These are phyloP conservation scores for Termitomyces titanicus DNA, from an alignment of 768 basidiomycete genomes.

Conservation along the genomic window DNA sequence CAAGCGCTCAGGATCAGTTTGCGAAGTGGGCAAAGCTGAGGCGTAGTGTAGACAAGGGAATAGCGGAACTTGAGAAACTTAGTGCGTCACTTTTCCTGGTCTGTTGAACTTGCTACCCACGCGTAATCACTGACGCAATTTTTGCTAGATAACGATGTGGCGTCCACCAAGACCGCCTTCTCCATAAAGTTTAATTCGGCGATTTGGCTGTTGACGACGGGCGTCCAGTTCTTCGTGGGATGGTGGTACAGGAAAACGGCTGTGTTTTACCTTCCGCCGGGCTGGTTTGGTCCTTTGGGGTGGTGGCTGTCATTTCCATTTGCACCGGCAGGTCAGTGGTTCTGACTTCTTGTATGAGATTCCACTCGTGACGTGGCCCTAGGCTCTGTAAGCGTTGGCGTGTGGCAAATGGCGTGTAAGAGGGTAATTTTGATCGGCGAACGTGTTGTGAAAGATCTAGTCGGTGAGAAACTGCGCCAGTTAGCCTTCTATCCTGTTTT, in stretches of 20 bases:
- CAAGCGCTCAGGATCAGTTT: slow-evolving; percentile 96
- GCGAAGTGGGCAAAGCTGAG: slow-evolving; percentile 97
- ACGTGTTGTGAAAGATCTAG: slow-evolving; percentile 62
- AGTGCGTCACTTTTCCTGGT: slow-evolving; percentile 54
- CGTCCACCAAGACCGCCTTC: slow-evolving; percentile 58
- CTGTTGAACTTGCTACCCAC: not conserved
- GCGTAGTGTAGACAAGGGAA: slow-evolving; percentile 86
- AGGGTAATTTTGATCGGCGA: slow-evolving; percentile 80
- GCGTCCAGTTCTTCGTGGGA: slow-evolving; percentile 76
- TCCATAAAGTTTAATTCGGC: slow-evolving; percentile 65
- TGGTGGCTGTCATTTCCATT: slow-evolving; percentile 92
- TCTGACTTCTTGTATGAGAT: not conserved
- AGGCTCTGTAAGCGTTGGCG: slow-evolving; percentile 91
- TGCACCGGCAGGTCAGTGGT: slow-evolving; percentile 74
- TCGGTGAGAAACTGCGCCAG: slow-evolving; percentile 29
- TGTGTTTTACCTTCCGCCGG: slow-evolving; percentile 88
- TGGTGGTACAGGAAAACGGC: slow-evolving; percentile 92
- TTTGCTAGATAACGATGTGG: slow-evolving; percentile 60
- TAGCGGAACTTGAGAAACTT: slow-evolving; percentile 86
- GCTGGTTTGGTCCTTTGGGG: slow-evolving; percentile 85
- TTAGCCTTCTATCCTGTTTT: not conserved
- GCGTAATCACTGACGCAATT: not conserved
- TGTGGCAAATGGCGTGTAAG: slow-evolving; percentile 95
- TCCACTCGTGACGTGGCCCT: slow-evolving; percentile 1
- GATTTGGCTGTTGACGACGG: slow-evolving; percentile 86